phyloP scores from a whole-genome alignment of 2,329 filamentous ascomycete species.

The Cordyceps tenuipes region DNA sequence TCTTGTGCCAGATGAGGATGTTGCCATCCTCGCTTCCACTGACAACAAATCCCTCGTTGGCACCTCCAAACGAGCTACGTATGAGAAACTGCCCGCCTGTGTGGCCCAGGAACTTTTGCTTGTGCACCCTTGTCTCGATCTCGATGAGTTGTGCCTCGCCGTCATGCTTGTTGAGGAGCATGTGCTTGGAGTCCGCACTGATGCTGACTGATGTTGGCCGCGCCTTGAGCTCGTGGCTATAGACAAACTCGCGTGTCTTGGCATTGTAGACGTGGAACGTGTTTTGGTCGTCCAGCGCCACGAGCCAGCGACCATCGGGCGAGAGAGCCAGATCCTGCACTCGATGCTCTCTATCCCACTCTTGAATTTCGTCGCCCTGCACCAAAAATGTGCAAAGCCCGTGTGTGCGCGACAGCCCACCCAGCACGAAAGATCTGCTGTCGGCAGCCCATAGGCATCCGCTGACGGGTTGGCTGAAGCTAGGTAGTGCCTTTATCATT shows the following conservation, averaged over 20 bases:
- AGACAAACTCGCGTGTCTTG: conserved; percentile 63
- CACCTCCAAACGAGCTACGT: conserved; percentile 76
- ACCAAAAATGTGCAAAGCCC: conserved; percentile 66
- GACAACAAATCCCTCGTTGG: conserved; percentile 82
- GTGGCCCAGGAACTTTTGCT: conserved; percentile 69
- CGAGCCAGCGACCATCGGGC: conserved; percentile 67
- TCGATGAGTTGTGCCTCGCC: conserved; percentile 73
- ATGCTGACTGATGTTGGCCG: conserved; percentile 73
- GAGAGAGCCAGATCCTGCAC: conserved; percentile 83
- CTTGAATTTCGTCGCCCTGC: conserved; percentile 51
- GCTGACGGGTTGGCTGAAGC: conserved; percentile 77
- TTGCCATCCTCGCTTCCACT: conserved; percentile 77
- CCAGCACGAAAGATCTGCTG: conserved; percentile 68
- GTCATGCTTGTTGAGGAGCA: conserved; percentile 75
- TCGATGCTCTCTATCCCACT: conserved; percentile 63
- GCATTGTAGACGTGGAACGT: conserved; percentile 79
- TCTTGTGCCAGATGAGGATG: conserved; percentile 87
- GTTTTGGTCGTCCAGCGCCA: conserved; percentile 63
- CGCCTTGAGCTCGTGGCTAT: conserved; percentile 56
- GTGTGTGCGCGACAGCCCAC: conserved; percentile 59
- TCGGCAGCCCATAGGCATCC: conserved; percentile 84
- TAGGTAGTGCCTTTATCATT: conserved; percentile 54
- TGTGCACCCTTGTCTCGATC: conserved; percentile 60
- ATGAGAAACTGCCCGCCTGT: conserved; percentile 72
- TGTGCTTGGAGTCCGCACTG: conserved; percentile 68